These are phyloP conservation scores for Rhizoclosmatium globosum DNA, from an alignment of 192 early-diverging fungal genomes.

Conservation along the genomic window DNA sequence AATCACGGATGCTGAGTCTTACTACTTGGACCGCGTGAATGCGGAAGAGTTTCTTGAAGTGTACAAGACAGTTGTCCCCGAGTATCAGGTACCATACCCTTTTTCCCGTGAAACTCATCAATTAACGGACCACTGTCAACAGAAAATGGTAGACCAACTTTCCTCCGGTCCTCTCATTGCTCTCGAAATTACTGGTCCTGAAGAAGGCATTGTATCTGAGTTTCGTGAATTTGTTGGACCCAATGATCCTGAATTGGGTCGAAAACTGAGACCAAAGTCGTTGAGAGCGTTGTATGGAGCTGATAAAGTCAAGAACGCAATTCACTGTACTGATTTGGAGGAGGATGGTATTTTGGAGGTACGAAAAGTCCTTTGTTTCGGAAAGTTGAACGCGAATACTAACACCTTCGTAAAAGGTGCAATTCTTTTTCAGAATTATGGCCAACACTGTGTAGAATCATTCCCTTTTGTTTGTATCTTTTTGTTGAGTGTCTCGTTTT, in stretches of 20 bases:
- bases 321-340: slow-evolving; percentile 67
- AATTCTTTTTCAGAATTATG: slow-evolving; percentile 57
- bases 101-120: neutral
- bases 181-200: slow-evolving; percentile 41
- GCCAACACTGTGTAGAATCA: slow-evolving; percentile 29
- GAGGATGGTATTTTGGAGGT: slow-evolving; percentile 67
- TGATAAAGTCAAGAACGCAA: slow-evolving; percentile 61
- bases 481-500: neutral
- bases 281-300: slow-evolving; percentile 59
- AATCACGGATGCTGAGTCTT: slow-evolving; percentile 58
- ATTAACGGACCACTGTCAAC: neutral
- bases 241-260: slow-evolving; percentile 56
- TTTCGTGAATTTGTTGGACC: slow-evolving; percentile 64
- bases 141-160: slow-evolving; percentile 59
- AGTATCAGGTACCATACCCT: slow-evolving; percentile 54
- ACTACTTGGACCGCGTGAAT: slow-evolving; percentile 56
- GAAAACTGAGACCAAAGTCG: slow-evolving; percentile 53
- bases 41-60: slow-evolving; percentile 70
- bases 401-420: slow-evolving; percentile 38
- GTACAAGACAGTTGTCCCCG: slow-evolving; percentile 67
- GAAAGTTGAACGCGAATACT: neutral
- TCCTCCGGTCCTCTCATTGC: slow-evolving; percentile 63
- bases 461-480: too few relatives aligned
- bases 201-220: slow-evolving; percentile 43
- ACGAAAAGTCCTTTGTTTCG: neutral